Evolutionary conservation across 345 rosid species (phyloP), one percentile per base, ranked within the genome.

Genomic region (Xanthoceras sorbifolium): DNA sequence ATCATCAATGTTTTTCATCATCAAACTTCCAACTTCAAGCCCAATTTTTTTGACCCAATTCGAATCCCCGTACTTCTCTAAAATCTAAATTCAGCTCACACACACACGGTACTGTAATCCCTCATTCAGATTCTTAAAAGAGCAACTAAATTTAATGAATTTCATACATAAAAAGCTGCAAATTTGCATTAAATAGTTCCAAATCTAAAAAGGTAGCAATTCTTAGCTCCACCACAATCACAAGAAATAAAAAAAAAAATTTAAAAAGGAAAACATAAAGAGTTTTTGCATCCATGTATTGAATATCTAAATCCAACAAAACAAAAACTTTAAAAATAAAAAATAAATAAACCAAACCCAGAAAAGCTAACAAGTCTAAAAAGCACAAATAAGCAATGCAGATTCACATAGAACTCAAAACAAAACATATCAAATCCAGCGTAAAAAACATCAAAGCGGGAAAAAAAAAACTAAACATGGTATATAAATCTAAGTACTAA

Each of bases 11-110:
- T 69, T 22, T 52, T 74, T 25, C 34, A 14, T 25, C 34, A 14
- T 62, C n/a, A 6, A 42, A 42, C 22, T 42, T 48, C 50, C 60
- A 74, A 62, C 9, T 74, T 74, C 23, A 48, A 50, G 67, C 3
- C 52, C 55, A 61, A 42, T 60, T 38, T 60, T 38, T 61, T 38
- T 12, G 44, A 71, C 2, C 50, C 34, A 55, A 54, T 54, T 9
- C 11, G 23, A 31, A 69, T 23, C 29, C 12, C 0, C 25, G 40
- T 8, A 48, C 40, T 48, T 20, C 38, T 48, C 40, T 9, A 34
- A 17, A 48, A 17, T 31, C 28, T 10, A 42, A 44, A 73, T 72
- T 9, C 57, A 42, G 55, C 18, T 40, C 29, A 61, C 14, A 14
- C 20, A 36, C 5, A 38, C 31, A 40, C 25, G 4, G 20, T 29